These are phyloP conservation scores for Aspergillus phoenicis DNA, from an alignment of 2,329 filamentous ascomycete species.

Conservation along the genomic window DNA sequence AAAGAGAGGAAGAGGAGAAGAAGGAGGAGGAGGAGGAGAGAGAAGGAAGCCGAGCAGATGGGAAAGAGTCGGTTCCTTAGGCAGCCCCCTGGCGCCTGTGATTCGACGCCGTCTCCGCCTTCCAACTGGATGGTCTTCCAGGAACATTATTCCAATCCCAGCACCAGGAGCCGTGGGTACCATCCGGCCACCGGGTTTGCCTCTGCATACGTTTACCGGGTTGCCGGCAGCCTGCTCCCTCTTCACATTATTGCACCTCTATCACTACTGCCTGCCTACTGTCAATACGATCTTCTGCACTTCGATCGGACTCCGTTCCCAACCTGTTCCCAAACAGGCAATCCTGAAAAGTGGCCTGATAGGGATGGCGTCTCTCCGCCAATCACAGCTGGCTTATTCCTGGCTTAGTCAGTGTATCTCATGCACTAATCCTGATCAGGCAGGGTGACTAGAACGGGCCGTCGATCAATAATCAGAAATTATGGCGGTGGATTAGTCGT, in stretches of 20 bases:
- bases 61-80: constrained; percentile 1
- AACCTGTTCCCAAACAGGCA: neutral
- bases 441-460: neutral
- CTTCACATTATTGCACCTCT: neutral
- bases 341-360: constrained; percentile 22
- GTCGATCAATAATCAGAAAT: neutral
- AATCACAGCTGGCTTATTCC: constrained; percentile 35
- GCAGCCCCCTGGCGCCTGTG: constrained; percentile 11
- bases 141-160: neutral
- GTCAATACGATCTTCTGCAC: neutral
- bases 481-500: no score
- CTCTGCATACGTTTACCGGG: neutral
- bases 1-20: constrained; percentile 14
- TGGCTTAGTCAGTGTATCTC: constrained; percentile 23
- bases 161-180: constrained; percentile 11
- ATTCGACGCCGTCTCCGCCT: constrained; percentile 20
- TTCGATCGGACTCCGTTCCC: neutral
- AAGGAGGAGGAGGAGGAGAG: constrained; percentile 12
- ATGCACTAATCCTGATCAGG: neutral
- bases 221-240: neutral
- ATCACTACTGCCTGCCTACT: neutral
- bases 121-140: neutral
- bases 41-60: constrained; percentile 10
- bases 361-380: constrained; percentile 11
- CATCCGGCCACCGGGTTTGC: constrained; percentile 4